These are phyloP conservation scores for Xylaria intraflava DNA, from an alignment of 495 filamentous ascomycete genomes.

Conservation along the genomic window DNA sequence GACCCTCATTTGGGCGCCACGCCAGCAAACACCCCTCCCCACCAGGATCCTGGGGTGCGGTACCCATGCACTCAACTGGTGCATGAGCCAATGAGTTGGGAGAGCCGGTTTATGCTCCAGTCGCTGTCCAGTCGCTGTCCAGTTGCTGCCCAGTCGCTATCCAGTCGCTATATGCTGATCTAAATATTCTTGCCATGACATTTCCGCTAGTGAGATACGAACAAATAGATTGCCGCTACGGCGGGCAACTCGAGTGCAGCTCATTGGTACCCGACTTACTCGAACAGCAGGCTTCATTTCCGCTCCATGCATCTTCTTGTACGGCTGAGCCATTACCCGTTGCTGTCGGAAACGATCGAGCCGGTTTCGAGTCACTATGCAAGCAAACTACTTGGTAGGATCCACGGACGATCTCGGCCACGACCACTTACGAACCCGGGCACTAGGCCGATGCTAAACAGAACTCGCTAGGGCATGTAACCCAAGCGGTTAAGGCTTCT, in stretches of 20 bases:
- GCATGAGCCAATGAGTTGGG: slow-evolving; percentile 8
- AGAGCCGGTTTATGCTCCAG: neutral
- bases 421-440: neutral
- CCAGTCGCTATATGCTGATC: slow-evolving; percentile 5
- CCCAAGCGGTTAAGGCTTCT: neutral
- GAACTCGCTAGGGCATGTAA: neutral
- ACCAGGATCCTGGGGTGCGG: neutral
- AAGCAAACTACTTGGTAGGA: slow-evolving; percentile 2
- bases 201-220: slow-evolving; percentile 1
- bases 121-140: neutral
- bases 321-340: neutral
- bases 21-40: slow-evolving; percentile 3
- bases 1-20: neutral
- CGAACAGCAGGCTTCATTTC: slow-evolving; percentile 1
- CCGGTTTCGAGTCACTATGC: neutral
- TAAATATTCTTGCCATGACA: slow-evolving; percentile 3
- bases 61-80: slow-evolving; percentile 4
- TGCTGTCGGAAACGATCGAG: neutral
- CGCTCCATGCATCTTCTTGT: slow-evolving; percentile 2
- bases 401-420: neutral
- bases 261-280: neutral
- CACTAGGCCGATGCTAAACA: neutral
- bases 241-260: neutral
- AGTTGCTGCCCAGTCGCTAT: neutral
- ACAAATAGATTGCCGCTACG: neutral